Conservation (phyloP, 1,139 yeast genomes). For the Blastobotrys malaysiensis region DNA sequence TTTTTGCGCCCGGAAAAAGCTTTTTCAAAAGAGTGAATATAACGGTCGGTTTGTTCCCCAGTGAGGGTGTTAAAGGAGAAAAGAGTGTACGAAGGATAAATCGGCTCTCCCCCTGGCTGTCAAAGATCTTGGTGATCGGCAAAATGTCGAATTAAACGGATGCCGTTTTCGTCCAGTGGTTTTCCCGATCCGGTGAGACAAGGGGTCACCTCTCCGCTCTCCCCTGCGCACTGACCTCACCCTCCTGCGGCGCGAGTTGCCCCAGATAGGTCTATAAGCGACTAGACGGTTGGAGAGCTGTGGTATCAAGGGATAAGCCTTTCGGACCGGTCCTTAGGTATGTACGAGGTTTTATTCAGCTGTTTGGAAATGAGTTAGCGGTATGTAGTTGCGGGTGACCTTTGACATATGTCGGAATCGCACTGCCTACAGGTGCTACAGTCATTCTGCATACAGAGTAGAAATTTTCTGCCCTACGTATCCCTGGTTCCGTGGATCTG, state of each 20-base stretch:
- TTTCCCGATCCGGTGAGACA: not conserved
- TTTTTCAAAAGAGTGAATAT: not conserved
- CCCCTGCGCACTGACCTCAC: not conserved
- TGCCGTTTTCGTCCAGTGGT: not conserved
- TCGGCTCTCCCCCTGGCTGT: not conserved
- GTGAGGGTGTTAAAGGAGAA: not conserved
- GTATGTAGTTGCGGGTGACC: too few relatives aligned
- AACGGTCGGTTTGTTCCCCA: not conserved
- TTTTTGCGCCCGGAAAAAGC: not conserved
- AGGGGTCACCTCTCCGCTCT: not conserved
- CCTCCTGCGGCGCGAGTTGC: not conserved
- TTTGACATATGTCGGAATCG: too few relatives aligned
- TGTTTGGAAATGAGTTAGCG: too few relatives aligned
- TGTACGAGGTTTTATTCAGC: too few relatives aligned
- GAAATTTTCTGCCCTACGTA: not conserved
- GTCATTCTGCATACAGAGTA: too few relatives aligned
- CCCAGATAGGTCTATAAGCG: too few relatives aligned
- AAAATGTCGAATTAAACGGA: not conserved
- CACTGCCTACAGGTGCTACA: too few relatives aligned
- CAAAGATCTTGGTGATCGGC: not conserved
- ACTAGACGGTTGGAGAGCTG: too few relatives aligned
- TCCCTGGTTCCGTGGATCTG: not conserved
- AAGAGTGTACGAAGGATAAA: not conserved
- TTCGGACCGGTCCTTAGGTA: too few relatives aligned
- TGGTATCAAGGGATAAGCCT: too few relatives aligned